These are phyloP conservation scores for Trametes cinnabarina DNA, from an alignment of 768 basidiomycete genomes.

Conservation along the genomic window DNA sequence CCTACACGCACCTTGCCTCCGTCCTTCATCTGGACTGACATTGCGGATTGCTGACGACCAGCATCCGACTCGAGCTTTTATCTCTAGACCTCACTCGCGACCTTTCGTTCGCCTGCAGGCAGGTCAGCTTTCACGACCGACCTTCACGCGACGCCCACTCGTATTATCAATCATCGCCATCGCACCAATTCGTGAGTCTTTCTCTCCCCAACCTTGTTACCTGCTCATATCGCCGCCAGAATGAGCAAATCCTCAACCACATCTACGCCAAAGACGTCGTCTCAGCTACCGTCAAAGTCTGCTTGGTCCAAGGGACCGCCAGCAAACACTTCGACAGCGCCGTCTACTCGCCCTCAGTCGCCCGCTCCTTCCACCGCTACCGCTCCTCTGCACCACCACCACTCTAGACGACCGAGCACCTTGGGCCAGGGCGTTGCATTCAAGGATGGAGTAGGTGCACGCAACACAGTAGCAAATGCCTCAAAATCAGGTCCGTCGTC, in stretches of 20 bases:
- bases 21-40: conserved; percentile 34
- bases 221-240: conserved; percentile 43
- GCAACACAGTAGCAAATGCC: conserved; percentile 55
- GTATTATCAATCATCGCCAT: conserved; percentile 51
- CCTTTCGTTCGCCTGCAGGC: conserved; percentile 74
- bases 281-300: conserved; percentile 75
- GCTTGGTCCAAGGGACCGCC: conserved; percentile 93
- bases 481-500: conserved; percentile 59
- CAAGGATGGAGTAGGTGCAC: conserved; percentile 77
- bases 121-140: conserved; percentile 86
- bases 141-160: conserved; percentile 59
- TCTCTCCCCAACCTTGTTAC: conserved; percentile 15
- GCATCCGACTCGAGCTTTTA: conserved; percentile 29
- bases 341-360: conserved; percentile 76
- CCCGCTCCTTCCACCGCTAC: conserved; percentile 51
- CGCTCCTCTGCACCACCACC: conserved; percentile 39
- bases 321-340: conserved; percentile 49
- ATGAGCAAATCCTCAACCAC: conserved; percentile 91
- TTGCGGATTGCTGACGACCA: conserved; percentile 32
- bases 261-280: conserved; percentile 67
- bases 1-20: conserved; percentile 22
- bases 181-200: conserved; percentile 38
- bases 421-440: conserved; percentile 69
- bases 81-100: conserved; percentile 40
- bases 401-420: conserved; percentile 77